A percentile compares a stretch with the other conserved stretches of the same genome.
phyloP scores from a whole-genome alignment of 257 asterid genomes.

The Solanum piurae region DNA sequence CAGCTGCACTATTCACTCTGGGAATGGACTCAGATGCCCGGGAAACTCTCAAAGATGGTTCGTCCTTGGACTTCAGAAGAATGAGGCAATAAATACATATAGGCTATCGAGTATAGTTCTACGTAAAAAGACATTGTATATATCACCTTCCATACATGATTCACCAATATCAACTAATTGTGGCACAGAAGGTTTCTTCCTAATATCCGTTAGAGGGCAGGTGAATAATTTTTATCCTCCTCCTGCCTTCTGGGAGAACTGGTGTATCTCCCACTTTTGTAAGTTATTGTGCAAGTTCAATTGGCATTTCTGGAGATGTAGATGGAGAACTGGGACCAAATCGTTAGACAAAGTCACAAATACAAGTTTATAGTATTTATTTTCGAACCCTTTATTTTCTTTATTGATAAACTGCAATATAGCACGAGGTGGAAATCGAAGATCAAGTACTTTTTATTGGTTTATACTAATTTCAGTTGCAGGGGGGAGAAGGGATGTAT shows the following conservation, averaged over 20 bases:
- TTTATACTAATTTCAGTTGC: background rate
- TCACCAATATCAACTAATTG: background rate
- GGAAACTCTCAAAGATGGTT: constrained; percentile 32
- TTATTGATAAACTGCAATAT: background rate
- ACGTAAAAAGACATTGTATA: background rate
- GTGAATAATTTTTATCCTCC: background rate
- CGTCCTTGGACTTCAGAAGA: constrained; percentile 21
- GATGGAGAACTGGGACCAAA: background rate
- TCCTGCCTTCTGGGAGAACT: background rate
- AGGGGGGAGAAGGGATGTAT: constrained; percentile 74
- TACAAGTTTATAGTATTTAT: background rate
- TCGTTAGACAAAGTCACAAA: background rate
- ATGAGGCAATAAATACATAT: constrained; percentile 4
- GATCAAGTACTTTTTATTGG: background rate
- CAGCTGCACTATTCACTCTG: constrained; percentile 32
- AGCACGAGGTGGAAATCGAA: background rate
- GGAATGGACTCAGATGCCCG: constrained; percentile 39
- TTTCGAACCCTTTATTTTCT: background rate
- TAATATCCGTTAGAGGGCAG: background rate
- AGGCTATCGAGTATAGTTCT: background rate
- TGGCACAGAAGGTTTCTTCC: background rate
- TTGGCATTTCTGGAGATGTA: background rate
- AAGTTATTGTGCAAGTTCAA: background rate
- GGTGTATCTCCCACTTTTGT: background rate
- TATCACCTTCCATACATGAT: background rate